phyloP scores from a whole-genome alignment of 768 basidiomycete species.

The Pholiota microspora region DNA sequence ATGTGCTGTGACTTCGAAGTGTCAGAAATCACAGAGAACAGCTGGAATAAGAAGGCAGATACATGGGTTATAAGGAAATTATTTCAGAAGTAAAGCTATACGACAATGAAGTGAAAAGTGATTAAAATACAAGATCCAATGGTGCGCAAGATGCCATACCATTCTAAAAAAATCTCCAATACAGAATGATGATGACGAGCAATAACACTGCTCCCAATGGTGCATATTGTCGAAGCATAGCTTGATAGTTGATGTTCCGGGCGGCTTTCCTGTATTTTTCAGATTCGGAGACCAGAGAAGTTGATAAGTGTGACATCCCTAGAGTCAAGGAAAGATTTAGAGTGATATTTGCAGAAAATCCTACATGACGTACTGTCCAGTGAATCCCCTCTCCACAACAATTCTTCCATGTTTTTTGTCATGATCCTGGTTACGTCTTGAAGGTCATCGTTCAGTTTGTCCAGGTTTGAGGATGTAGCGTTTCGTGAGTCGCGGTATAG shows the following conservation, averaged over 20 bases:
- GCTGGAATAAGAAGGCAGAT: not conserved
- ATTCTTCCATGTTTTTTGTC: slow-evolving; percentile 99
- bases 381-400: slow-evolving; percentile 97
- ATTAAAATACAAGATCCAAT: slow-evolving; percentile 20
- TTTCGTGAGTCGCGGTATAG: slow-evolving; percentile 90
- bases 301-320: slow-evolving; percentile 98
- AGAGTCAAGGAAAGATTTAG: slow-evolving; percentile 5
- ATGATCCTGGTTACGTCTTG: slow-evolving; percentile 99
- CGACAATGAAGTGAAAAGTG: slow-evolving; percentile 12
- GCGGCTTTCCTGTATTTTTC: slow-evolving; percentile 97
- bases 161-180: slow-evolving; percentile 67
- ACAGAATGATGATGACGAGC: slow-evolving; percentile 73
- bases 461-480: slow-evolving; percentile 69
- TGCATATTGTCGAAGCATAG: slow-evolving; percentile 94
- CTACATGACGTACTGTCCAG: slow-evolving; percentile 73
- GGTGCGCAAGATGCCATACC: slow-evolving; percentile 5
- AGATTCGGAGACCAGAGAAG: slow-evolving; percentile 91
- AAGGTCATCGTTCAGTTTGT: slow-evolving; percentile 91
- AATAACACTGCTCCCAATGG: slow-evolving; percentile 83
- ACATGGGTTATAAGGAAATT: not conserved
- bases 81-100: slow-evolving; percentile 6
- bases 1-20: too few relatives aligned
- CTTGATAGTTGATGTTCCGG: slow-evolving; percentile 89
- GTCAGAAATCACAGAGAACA: not conserved
- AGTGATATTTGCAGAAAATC: not conserved